Evolutionary conservation across 2,329 filamentous ascomycete species (phyloP).

Genomic region (Diplodia mutila): DNA sequence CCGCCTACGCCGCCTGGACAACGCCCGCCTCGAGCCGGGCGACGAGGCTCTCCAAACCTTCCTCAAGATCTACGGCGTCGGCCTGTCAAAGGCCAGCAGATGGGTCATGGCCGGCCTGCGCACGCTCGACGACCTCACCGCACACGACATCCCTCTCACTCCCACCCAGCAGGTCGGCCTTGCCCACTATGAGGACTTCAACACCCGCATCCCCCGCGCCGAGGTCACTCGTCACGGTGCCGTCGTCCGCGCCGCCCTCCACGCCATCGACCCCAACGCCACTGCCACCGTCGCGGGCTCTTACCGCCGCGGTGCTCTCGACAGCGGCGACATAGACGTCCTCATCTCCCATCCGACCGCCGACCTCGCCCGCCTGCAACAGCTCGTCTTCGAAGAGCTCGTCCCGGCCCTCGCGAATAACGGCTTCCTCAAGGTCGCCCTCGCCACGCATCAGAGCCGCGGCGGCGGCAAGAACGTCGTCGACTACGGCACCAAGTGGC

Average conservation of each 20-base stretch:
- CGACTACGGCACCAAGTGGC: constrained; percentile 76
- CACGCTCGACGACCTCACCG: constrained; percentile 71
- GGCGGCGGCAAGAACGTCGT: constrained; percentile 40
- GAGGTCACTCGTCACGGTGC: constrained; percentile 74
- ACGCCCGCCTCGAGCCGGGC: constrained; percentile 67
- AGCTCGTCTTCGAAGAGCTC: constrained; percentile 65
- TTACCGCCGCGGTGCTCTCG: constrained; percentile 76
- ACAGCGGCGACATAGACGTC: constrained; percentile 82
- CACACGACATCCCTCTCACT: constrained; percentile 63
- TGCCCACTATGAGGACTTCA: constrained; percentile 79
- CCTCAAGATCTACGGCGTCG: constrained; percentile 78
- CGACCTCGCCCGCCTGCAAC: constrained; percentile 55
- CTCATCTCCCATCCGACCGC: constrained; percentile 74
- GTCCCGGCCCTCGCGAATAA: constrained; percentile 62
- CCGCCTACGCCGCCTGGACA: constrained; percentile 71
- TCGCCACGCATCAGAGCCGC: constrained; percentile 61
- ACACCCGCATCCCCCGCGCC: constrained; percentile 72
- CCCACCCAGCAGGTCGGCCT: constrained; percentile 75
- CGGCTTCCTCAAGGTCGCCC: constrained; percentile 70
- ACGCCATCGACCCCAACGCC: constrained; percentile 64
- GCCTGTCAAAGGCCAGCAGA: constrained; percentile 67
- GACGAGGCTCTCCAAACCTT: constrained; percentile 71
- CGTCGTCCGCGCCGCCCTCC: constrained; percentile 65
- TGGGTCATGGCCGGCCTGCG: constrained; percentile 78
- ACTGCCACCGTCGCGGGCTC: constrained; percentile 79